Evolutionary conservation across 2,329 filamentous ascomycete species (phyloP).

Genomic region (Penicillium nordicum): DNA sequence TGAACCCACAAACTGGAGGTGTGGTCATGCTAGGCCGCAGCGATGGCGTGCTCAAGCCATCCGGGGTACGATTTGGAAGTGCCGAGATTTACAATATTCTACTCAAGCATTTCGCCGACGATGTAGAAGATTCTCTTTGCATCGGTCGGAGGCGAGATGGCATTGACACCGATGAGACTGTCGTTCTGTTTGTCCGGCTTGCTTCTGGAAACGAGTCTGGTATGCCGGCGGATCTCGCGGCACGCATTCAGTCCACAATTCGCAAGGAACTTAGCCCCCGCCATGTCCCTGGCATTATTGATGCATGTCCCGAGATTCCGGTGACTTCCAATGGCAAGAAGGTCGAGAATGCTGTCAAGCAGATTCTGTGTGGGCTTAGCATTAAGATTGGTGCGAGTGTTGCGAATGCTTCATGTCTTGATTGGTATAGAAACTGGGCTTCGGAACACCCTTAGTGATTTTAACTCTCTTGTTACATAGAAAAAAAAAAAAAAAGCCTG

Average conservation of each 20-base stretch:
- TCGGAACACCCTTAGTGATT: constrained; percentile 43
- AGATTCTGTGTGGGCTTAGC: constrained; percentile 82
- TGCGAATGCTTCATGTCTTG: constrained; percentile 82
- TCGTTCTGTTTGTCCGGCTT: constrained; percentile 85
- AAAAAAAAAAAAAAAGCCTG: neutral
- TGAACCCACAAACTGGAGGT: constrained; percentile 69
- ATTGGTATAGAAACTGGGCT: constrained; percentile 84
- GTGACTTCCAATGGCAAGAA: constrained; percentile 96
- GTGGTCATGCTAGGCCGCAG: constrained; percentile 88
- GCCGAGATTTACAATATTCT: constrained; percentile 97
- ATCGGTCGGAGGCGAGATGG: constrained; percentile 69
- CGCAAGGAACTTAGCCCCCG: constrained; percentile 77
- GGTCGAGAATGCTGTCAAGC: constrained; percentile 94
- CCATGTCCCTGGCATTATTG: constrained; percentile 81
- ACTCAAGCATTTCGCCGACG: constrained; percentile 71
- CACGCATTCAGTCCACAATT: constrained; percentile 64
- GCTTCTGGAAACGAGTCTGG: constrained; percentile 28
- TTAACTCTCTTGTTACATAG: neutral
- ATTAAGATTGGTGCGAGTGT: constrained; percentile 90
- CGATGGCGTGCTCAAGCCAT: constrained; percentile 89
- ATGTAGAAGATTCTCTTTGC: constrained; percentile 83
- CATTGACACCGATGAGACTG: constrained; percentile 75
- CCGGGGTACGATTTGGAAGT: constrained; percentile 85
- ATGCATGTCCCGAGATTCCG: constrained; percentile 81
- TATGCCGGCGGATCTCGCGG: constrained; percentile 60